phyloP scores from a whole-genome alignment of 768 basidiomycete genomes.

The Ephemerocybe angulata region DNA sequence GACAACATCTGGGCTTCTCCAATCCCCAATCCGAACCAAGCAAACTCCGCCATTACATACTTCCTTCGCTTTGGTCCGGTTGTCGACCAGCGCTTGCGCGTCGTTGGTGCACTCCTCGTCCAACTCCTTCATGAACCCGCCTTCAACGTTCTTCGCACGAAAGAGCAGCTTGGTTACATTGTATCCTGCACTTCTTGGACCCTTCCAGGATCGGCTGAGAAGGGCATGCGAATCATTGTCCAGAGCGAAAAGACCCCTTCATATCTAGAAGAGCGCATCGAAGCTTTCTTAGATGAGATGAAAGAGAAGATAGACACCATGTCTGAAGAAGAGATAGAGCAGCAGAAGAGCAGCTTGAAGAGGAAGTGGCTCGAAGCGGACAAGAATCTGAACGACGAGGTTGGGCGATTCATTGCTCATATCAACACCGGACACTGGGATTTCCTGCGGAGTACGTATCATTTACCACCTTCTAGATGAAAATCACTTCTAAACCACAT shows the following conservation, averaged over 20 bases:
- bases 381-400: conserved; percentile 88
- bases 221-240: conserved; percentile 77
- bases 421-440: conserved; percentile 81
- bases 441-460: conserved; percentile 73
- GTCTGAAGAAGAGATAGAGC: conserved; percentile 66
- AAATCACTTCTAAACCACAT: conserved; percentile 9
- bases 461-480: not conserved
- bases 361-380: conserved; percentile 80
- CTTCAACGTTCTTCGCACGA: conserved; percentile 87
- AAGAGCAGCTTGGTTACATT: conserved; percentile 94
- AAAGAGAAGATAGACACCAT: conserved; percentile 63
- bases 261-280: conserved; percentile 84
- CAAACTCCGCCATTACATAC: conserved; percentile 85
- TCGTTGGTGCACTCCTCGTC: conserved; percentile 64
- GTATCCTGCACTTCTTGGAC: conserved; percentile 61
- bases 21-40: conserved; percentile 79
- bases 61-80: conserved; percentile 76
- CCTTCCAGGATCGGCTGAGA: conserved; percentile 60
- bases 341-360: conserved; percentile 74
- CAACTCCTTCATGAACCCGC: conserved; percentile 90
- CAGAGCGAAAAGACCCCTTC: conserved; percentile 82
- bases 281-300: conserved; percentile 81
- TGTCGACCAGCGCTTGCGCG: conserved; percentile 59
- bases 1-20: conserved; percentile 63
- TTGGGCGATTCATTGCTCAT: conserved; percentile 59